Percentiles rank a stretch among this genome's conserved stretches.
Conservation (phyloP, 768 basidiomycete genomes). For the Lactarius trivialis region DNA sequence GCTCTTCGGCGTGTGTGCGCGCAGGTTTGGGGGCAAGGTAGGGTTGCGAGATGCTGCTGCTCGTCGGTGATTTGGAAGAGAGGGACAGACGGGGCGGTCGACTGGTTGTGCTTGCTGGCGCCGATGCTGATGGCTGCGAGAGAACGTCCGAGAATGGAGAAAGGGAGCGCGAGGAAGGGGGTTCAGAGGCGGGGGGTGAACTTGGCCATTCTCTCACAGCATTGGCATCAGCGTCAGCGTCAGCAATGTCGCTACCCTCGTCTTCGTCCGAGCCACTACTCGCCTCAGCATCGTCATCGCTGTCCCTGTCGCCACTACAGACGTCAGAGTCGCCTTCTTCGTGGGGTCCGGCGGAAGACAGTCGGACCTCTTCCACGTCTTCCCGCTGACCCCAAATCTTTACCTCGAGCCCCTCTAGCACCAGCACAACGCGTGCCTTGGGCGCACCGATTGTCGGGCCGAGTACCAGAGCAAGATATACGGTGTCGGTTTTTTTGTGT, state of each 20-base stretch:
- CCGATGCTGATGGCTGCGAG: constrained; percentile 12
- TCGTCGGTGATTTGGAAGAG: constrained; percentile 14
- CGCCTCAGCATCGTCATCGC: constrained; percentile 9
- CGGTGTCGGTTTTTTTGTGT: constrained; percentile 27
- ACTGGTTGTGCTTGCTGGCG: constrained; percentile 11
- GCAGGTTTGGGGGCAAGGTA: constrained; percentile 2
- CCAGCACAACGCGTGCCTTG: constrained; percentile 54
- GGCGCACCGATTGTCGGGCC: constrained; percentile 60
- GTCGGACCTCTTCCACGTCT: background rate
- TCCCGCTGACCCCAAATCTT: constrained; percentile 30
- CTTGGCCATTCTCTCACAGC: background rate
- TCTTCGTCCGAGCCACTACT: constrained; percentile 16
- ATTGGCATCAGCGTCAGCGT: background rate
- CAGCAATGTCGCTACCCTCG: constrained; percentile 13
- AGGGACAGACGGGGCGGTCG: constrained; percentile 18
- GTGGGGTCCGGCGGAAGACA: background rate
- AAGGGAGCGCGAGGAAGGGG: constrained; percentile 28
- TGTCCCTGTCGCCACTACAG: constrained; percentile 13
- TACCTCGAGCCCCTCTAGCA: constrained; percentile 56
- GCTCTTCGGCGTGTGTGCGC: constrained; percentile 30
- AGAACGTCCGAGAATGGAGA: constrained; percentile 22
- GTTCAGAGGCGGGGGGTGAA: constrained; percentile 23
- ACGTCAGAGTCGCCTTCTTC: constrained; percentile 19
- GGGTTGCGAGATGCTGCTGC: constrained; percentile 3
- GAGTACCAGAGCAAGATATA: constrained; percentile 55